These are phyloP conservation scores for Cercospora berteroae DNA, from an alignment of 2,329 filamentous ascomycete genomes.

Conservation along the genomic window DNA sequence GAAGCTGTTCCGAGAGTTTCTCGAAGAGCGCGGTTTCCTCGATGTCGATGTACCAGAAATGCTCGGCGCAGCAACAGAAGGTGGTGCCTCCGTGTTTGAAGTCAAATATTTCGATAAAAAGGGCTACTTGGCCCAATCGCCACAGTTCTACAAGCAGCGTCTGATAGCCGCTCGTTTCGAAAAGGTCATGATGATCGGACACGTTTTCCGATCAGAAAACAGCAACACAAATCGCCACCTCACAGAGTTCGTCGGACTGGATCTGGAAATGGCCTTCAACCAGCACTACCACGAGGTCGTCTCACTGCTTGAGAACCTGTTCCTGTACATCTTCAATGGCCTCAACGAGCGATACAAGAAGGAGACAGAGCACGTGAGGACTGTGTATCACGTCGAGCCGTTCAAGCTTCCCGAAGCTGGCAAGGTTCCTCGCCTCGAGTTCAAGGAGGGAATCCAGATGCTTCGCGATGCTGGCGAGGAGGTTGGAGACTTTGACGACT, in stretches of 20 bases:
- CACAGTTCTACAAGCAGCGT: conserved; percentile 85
- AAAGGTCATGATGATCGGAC: conserved; percentile 74
- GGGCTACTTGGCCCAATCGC: conserved; percentile 76
- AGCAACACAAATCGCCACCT: conserved; percentile 81
- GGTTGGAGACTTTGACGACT: conserved; percentile 70
- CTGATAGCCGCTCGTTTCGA: conserved; percentile 77
- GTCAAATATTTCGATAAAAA: conserved; percentile 85
- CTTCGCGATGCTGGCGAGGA: conserved; percentile 75
- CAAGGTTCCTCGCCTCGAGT: conserved; percentile 73
- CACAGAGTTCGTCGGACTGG: conserved; percentile 85
- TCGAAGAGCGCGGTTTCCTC: conserved; percentile 70
- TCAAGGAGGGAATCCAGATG: conserved; percentile 74
- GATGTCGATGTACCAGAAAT: conserved; percentile 88
- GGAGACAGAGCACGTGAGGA: conserved; percentile 69
- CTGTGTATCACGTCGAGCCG: conserved; percentile 72
- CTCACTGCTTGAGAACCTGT: conserved; percentile 68
- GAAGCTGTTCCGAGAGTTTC: conserved; percentile 74
- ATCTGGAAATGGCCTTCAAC: conserved; percentile 87
- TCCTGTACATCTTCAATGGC: conserved; percentile 77
- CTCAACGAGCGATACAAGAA: conserved; percentile 64
- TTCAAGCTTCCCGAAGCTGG: conserved; percentile 73
- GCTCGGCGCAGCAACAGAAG: conserved; percentile 86
- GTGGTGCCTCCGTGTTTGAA: conserved; percentile 87
- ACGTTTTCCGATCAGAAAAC: conserved; percentile 83
- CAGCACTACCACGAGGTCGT: conserved; percentile 75